phyloP scores from a whole-genome alignment of 2,329 filamentous ascomycete species.

The Neonectria punicea region DNA sequence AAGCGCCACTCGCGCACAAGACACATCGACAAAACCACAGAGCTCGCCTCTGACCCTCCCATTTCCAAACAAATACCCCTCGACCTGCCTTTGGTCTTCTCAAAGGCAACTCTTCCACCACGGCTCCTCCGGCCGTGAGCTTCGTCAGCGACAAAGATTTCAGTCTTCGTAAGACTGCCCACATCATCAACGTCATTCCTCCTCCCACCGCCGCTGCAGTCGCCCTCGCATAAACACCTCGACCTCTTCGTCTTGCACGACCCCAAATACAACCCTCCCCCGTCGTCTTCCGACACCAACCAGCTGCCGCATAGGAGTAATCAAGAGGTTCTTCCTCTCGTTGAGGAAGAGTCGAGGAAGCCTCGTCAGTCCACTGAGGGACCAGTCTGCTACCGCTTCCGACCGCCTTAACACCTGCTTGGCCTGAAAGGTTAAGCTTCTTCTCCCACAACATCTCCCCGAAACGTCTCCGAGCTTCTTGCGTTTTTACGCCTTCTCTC shows the following conservation, averaged over 20 bases:
- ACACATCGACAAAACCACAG: not conserved
- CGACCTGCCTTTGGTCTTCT: slow-evolving; percentile 71
- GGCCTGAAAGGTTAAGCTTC: slow-evolving; percentile 39
- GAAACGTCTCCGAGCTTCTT: slow-evolving; percentile 23
- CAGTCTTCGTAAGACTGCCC: slow-evolving; percentile 70
- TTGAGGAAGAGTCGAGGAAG: slow-evolving; percentile 99
- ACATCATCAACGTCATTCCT: slow-evolving; percentile 74
- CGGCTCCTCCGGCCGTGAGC: slow-evolving; percentile 71
- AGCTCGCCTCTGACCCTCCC: slow-evolving; percentile 10
- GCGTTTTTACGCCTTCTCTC: slow-evolving; percentile 2
- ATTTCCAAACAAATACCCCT: slow-evolving; percentile 15
- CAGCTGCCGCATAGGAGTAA: slow-evolving; percentile 99
- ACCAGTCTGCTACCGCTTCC: slow-evolving; percentile 93
- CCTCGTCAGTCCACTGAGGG: slow-evolving; percentile 91
- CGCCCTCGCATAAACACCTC: slow-evolving; percentile 59
- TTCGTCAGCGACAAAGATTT: slow-evolving; percentile 77
- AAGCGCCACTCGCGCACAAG: slow-evolving; percentile 4
- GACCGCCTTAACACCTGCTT: slow-evolving; percentile 85
- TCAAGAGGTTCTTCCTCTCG: slow-evolving; percentile 98
- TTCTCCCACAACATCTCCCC: slow-evolving; percentile 22
- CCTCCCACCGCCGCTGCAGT: slow-evolving; percentile 62
- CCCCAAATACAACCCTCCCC: slow-evolving; percentile 58
- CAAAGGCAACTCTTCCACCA: slow-evolving; percentile 70
- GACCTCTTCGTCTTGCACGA: slow-evolving; percentile 62
- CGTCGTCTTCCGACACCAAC: slow-evolving; percentile 70